These are phyloP conservation scores for Cryptococcus sp. DNA, from an alignment of 1,284 basidiomycete genomes.

Conservation along the genomic window DNA sequence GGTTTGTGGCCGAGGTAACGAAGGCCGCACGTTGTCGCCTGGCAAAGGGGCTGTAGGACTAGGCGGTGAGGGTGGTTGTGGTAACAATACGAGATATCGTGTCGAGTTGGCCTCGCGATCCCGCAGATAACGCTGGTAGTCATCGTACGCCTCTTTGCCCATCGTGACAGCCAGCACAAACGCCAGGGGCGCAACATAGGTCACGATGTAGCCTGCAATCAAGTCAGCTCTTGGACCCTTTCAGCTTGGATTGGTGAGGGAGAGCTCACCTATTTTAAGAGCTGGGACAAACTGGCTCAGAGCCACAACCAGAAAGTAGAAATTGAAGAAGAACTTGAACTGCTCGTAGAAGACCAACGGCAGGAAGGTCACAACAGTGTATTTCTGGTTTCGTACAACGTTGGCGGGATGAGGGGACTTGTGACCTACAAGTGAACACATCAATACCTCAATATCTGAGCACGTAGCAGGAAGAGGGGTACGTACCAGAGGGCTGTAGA, in stretches of 20 bases:
- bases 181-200: slow-evolving; percentile 92
- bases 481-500: slow-evolving; percentile 66
- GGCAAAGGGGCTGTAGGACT: slow-evolving; percentile 42
- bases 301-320: slow-evolving; percentile 97
- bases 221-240: slow-evolving; percentile 3
- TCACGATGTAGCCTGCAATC: slow-evolving; percentile 81
- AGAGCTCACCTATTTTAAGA: slow-evolving; percentile 86
- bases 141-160: slow-evolving; percentile 98
- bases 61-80: slow-evolving; percentile 54
- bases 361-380: slow-evolving; percentile 90
- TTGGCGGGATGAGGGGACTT: slow-evolving; percentile 63
- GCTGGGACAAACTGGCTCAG: slow-evolving; percentile 95
- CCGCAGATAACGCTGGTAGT: slow-evolving; percentile 87
- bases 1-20: slow-evolving; percentile 38
- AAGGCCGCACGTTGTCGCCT: slow-evolving; percentile 25
- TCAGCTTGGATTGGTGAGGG: too few species aligned
- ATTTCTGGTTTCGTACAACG: slow-evolving; percentile 96
- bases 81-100: slow-evolving; percentile 79
- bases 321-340: slow-evolving; percentile 99
- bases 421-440: slow-evolving; percentile 15
- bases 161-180: slow-evolving; percentile 95
- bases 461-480: background rate
- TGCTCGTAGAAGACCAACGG: slow-evolving; percentile 98
- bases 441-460: background rate
- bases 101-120: slow-evolving; percentile 95